These are phyloP conservation scores for Aspergillus pseudoglaucus DNA, from an alignment of 2,329 filamentous ascomycete genomes.

Conservation along the genomic window DNA sequence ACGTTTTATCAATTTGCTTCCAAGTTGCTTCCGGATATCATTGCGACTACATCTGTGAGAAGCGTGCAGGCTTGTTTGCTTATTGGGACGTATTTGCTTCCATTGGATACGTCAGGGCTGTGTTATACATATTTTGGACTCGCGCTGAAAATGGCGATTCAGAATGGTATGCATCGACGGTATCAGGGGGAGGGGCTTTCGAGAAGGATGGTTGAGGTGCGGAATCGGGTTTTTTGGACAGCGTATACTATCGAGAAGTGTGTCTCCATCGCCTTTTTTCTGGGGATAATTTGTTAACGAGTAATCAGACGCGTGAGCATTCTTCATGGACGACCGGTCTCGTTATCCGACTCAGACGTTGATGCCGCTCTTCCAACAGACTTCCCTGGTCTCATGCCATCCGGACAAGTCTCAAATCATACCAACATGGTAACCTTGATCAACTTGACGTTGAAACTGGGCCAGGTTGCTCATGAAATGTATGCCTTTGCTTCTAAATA, in stretches of 20 bases:
- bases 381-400: constrained; percentile 38
- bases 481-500: too few relatives aligned
- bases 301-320: constrained; percentile 46
- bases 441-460: constrained; percentile 38
- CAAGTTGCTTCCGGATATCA: constrained; percentile 51
- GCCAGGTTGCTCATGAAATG: constrained; percentile 36
- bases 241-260: constrained; percentile 53
- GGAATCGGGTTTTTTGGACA: constrained; percentile 54
- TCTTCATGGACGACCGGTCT: constrained; percentile 51
- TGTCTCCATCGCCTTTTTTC: constrained; percentile 4
- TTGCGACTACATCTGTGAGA: constrained; percentile 50
- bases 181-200: constrained; percentile 45
- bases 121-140: constrained; percentile 54
- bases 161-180: constrained; percentile 55
- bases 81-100: constrained; percentile 51
- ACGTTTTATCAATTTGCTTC: constrained; percentile 53
- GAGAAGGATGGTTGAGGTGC: constrained; percentile 44
- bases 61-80: constrained; percentile 55
- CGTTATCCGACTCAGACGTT: constrained; percentile 47
- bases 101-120: constrained; percentile 51
- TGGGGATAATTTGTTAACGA: constrained; percentile 5
- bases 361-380: constrained; percentile 49
- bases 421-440: constrained; percentile 44
- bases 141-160: constrained; percentile 52
- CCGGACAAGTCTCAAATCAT: constrained; percentile 38